Evolutionary conservation across 1,284 basidiomycete genomes (phyloP).

Genomic region (Serendipita sp.): DNA sequence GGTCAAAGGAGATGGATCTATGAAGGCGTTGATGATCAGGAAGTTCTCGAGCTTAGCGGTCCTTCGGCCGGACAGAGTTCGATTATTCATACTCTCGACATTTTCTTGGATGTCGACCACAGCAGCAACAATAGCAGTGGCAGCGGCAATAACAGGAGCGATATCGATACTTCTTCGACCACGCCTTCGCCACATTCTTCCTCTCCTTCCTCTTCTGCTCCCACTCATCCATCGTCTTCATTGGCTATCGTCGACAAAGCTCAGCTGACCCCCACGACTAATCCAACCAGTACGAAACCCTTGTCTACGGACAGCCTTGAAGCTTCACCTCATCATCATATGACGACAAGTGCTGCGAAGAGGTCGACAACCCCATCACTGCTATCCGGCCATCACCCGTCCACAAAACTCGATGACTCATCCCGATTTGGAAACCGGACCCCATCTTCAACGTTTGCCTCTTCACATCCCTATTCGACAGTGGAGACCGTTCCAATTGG

Average conservation of each 20-base stretch:
- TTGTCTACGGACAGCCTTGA: background rate
- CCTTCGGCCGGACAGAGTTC: conserved; percentile 41
- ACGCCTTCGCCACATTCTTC: too few relatives aligned
- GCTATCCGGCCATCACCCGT: too few relatives aligned
- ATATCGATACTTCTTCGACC: too few relatives aligned
- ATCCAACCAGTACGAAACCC: conserved; percentile 4
- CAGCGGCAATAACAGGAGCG: background rate
- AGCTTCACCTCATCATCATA: background rate
- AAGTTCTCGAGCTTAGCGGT: conserved; percentile 28
- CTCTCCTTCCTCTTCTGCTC: background rate
- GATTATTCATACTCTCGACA: conserved; percentile 40
- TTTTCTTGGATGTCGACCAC: conserved; percentile 43
- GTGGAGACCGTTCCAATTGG: too few relatives aligned
- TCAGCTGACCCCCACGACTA: background rate
- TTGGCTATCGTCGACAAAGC: conserved; percentile 26
- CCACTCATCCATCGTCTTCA: background rate
- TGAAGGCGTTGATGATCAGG: conserved; percentile 24
- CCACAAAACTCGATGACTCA: too few relatives aligned
- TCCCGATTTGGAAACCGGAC: too few relatives aligned
- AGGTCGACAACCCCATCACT: too few relatives aligned
- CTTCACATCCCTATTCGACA: too few relatives aligned
- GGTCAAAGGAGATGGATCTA: conserved; percentile 31
- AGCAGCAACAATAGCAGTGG: background rate
- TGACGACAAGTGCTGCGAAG: too few relatives aligned
- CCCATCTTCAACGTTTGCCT: too few relatives aligned